Evolutionary conservation across 345 rosid species (phyloP), one percentile per base, ranked within the genome.

Genomic region (Camelina laxa): DNA sequence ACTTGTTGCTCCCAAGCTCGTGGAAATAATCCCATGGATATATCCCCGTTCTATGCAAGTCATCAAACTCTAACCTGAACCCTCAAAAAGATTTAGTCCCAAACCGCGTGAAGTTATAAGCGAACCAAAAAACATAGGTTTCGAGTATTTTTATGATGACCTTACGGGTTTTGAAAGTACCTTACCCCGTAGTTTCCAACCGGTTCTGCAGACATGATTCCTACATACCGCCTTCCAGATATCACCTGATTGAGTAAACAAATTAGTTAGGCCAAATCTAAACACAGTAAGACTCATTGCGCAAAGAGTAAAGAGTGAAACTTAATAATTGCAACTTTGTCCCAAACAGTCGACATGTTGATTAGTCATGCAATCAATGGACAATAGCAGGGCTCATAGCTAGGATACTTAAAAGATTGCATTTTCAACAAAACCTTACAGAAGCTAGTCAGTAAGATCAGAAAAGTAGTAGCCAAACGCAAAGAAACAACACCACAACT

Each of bases 131-230:
- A 62, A 58, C 15, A 22, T 8, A 4, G 20, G 66, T 45, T 65
- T 13, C 15, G 9, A 2, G 11, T 9, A 74, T 69, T 45, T 33
- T 50, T 14, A 51, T 0, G 17, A 65, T 41, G 38, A 65, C 22
- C 6, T 41, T 36, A 57, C 11, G 13, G 5, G 24, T 59, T 41
- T 39, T 20, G 45, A 12, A 75, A 73, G 74, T 88, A 95, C 98
- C 97, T 88, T 77, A 95, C 92, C 78, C 98, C 99, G 13, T 95
- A 92, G 88, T 92, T 92, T 72, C 98, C 99, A 3, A 95, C 85
- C 42, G 97, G 98, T 75, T 90, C 94, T 0, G 91, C 96, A 76
- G 88, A 89, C 93, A 95, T 95, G 80, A 95, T 90, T 50, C 99
- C 97, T 42, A 95, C 99, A 81, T 90, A 86, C 27, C 90, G 86